These are phyloP conservation scores for Jaminaea rosea DNA, from an alignment of 1,284 basidiomycete genomes.

Conservation along the genomic window DNA sequence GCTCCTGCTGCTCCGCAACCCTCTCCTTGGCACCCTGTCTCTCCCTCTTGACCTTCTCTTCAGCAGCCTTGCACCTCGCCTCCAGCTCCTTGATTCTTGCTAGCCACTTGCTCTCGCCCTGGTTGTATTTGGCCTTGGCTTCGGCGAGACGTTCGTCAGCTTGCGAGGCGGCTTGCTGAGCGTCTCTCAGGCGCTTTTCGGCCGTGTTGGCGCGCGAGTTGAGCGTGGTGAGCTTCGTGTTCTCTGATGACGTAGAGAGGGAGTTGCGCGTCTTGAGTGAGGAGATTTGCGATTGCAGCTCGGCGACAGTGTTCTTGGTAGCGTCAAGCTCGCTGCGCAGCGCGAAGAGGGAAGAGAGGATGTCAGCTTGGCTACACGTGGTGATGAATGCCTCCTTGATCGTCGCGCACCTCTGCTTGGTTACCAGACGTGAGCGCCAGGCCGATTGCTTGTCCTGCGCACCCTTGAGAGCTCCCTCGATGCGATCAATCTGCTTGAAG, in stretches of 20 bases:
- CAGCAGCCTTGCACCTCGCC: constrained; percentile 66
- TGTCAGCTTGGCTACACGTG: no score
- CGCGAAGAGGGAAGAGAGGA: no score
- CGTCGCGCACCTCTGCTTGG: no score
- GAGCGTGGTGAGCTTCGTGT: constrained; percentile 25
- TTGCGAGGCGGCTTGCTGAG: constrained; percentile 69
- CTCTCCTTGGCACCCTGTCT: constrained; percentile 85
- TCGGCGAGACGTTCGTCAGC: constrained; percentile 77
- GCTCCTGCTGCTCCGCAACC: constrained; percentile 50
- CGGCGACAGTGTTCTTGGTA: constrained; percentile 57
- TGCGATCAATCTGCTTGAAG: constrained; percentile 87
- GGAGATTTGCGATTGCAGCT: constrained; percentile 66
- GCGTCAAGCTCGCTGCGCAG: constrained; percentile 76
- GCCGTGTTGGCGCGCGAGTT: constrained; percentile 34
- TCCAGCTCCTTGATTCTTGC: constrained; percentile 61
- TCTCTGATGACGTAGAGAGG: constrained; percentile 22
- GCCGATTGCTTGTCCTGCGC: constrained; percentile 72
- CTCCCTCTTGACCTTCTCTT: constrained; percentile 90
- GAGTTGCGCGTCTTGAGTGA: constrained; percentile 54
- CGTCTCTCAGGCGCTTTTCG: constrained; percentile 69
- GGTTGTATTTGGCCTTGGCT: constrained; percentile 56
- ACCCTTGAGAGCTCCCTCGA: constrained; percentile 76
- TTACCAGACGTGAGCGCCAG: constrained; percentile 72
- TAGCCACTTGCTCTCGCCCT: constrained; percentile 35
- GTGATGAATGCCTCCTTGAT: no score